phyloP scores from a whole-genome alignment of 352 stramenopile species.

The Phytophthora colocasiae region DNA sequence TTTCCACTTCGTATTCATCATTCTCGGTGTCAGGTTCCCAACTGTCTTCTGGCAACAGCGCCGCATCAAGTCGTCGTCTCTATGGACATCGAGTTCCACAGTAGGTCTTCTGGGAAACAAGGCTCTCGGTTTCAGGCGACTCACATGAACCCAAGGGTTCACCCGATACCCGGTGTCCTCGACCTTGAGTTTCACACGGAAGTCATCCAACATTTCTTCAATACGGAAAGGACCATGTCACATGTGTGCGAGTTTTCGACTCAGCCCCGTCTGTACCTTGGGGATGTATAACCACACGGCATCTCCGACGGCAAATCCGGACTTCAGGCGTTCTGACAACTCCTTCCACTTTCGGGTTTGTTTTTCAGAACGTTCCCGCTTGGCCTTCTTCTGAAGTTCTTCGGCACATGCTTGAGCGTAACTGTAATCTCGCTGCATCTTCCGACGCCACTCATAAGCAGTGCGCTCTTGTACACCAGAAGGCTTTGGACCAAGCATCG shows the following conservation, averaged over 20 bases:
- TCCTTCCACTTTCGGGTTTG: too few relatives aligned
- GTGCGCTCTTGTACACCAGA: background rate
- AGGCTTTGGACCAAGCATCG: conserved; percentile 2
- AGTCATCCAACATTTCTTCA: conserved; percentile 9
- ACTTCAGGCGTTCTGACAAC: background rate
- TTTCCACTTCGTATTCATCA: too few relatives aligned
- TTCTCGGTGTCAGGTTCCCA: too few relatives aligned
- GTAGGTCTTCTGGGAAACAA: too few relatives aligned
- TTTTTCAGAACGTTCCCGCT: too few relatives aligned
- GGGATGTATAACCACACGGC: background rate
- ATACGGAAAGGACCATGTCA: conserved; percentile 18
- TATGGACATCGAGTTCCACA: too few relatives aligned
- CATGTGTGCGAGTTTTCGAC: conserved; percentile 9
- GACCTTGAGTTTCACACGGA: conserved; percentile 8
- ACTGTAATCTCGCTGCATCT: conserved; percentile 11
- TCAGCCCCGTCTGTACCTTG: background rate
- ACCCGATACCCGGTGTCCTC: background rate
- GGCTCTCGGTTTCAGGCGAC: too few relatives aligned
- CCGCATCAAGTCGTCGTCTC: too few relatives aligned
- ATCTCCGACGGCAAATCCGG: background rate
- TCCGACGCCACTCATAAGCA: conserved; percentile 9
- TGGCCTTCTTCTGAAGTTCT: too few relatives aligned
- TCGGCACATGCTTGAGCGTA: background rate
- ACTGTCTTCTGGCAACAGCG: too few relatives aligned
- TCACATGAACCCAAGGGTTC: too few relatives aligned